Evolutionary conservation across 2,329 filamentous ascomycete genomes (phyloP).

Genomic region (Didymella lethalis): DNA sequence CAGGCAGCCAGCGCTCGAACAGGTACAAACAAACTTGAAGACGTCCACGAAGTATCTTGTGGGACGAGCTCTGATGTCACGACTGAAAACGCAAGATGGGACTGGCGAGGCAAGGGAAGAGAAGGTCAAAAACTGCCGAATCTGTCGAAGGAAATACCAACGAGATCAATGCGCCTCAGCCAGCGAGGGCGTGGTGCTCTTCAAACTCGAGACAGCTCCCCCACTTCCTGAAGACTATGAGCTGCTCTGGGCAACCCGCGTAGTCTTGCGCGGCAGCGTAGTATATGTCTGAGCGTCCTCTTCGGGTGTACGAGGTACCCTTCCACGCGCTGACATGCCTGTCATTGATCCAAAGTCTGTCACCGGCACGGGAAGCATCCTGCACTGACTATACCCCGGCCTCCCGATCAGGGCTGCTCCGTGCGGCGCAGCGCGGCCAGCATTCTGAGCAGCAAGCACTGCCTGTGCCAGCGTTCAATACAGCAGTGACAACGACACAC

Average conservation of each 20-base stretch:
- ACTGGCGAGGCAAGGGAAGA: conserved; percentile 22
- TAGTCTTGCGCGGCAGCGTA: conserved; percentile 26
- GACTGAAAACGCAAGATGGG: conserved; percentile 24
- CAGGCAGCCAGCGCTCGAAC: conserved; percentile 34
- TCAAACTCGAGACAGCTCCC: conserved; percentile 30
- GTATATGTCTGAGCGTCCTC: conserved; percentile 26
- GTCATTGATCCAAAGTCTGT: conserved; percentile 22
- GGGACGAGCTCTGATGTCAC: conserved; percentile 25
- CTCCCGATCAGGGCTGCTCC: conserved; percentile 2
- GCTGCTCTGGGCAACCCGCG: conserved; percentile 29
- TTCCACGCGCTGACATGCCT: conserved; percentile 1
- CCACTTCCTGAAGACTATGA: conserved; percentile 16
- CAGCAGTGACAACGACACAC: conserved; percentile 24
- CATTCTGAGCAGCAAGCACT: conserved; percentile 24
- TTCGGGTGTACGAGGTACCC: conserved; percentile 20
- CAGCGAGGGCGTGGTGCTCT: conserved; percentile 11
- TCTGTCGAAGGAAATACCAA: conserved; percentile 22
- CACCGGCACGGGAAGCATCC: conserved; percentile 28
- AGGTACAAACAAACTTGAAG: conserved; percentile 45
- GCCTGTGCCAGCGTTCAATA: conserved; percentile 23
- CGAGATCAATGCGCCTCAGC: conserved; percentile 11
- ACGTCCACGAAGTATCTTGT: conserved; percentile 33
- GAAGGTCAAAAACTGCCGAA: conserved; percentile 33
- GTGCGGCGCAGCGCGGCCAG: conserved; percentile 7
- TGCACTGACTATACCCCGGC: conserved; percentile 4